Conservation (phyloP, 495 filamentous ascomycete species). For the Talaromyces borbonicus region DNA sequence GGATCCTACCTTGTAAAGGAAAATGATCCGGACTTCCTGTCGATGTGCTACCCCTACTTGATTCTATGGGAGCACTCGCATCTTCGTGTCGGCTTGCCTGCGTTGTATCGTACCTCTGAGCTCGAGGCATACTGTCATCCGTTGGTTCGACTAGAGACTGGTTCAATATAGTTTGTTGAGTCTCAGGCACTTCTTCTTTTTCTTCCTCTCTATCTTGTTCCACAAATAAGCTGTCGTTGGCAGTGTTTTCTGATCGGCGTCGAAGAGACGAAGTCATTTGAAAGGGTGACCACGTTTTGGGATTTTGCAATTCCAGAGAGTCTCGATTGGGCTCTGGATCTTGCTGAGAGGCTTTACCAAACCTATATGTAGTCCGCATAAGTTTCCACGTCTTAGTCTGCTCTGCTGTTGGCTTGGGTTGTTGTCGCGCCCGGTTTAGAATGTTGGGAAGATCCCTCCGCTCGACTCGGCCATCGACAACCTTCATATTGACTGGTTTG, state of each 20-base stretch:
- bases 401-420: neutral
- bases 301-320: constrained; percentile 1
- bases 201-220: constrained; percentile 4
- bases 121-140: neutral
- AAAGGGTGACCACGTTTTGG: constrained; percentile 2
- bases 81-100: too few relatives aligned
- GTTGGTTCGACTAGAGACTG: neutral
- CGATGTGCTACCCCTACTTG: neutral
- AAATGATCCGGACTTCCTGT: neutral
- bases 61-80: too few relatives aligned
- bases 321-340: constrained; percentile 5
- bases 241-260: neutral
- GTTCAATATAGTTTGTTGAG: neutral
- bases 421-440: neutral
- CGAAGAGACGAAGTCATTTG: constrained; percentile 3
- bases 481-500: constrained; percentile 2
- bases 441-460: constrained; percentile 2
- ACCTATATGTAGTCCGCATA: constrained; percentile 1
- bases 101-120: too few relatives aligned
- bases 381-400: constrained; percentile 6
- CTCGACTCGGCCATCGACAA: neutral
- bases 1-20: neutral
- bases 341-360: neutral
- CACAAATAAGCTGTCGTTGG: constrained; percentile 6
- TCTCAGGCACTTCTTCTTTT: neutral